These are phyloP conservation scores for Cyberlindnera xylosilytica DNA, from an alignment of 805 yeast species.

Conservation along the genomic window DNA sequence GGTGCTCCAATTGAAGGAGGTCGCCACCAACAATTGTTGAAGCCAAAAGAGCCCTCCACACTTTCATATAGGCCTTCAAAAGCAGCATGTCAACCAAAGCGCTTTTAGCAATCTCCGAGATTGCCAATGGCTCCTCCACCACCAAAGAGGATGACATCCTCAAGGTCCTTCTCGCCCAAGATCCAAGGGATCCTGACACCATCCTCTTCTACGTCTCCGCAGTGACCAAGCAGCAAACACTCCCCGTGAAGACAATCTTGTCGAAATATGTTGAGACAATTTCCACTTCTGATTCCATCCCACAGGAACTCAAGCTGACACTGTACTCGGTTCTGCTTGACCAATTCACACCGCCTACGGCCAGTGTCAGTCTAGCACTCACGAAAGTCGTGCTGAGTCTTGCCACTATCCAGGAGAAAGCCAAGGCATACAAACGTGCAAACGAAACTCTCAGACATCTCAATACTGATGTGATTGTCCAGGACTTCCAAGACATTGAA, in stretches of 20 bases:
- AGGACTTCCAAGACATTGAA: constrained; percentile 14
- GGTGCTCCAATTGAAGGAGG: no score
- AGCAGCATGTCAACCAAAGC: constrained; percentile 18
- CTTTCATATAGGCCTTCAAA: no score
- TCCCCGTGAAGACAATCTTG: constrained; percentile 20
- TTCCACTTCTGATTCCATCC: not conserved
- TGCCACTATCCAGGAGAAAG: constrained; percentile 13
- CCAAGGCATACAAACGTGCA: constrained; percentile 5
- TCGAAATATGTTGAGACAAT: constrained; percentile 10
- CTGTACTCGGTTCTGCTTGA: constrained; percentile 13
- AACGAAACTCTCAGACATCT: constrained; percentile 11
- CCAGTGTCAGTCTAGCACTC: constrained; percentile 11
- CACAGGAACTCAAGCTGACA: not conserved
- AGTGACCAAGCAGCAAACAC: constrained; percentile 20
- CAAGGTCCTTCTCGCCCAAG: constrained; percentile 3
- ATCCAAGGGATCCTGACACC: constrained; percentile 5
- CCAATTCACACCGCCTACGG: constrained; percentile 23
- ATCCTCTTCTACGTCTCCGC: constrained; percentile 13
- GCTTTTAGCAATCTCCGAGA: constrained; percentile 11
- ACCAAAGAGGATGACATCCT: constrained; percentile 19
- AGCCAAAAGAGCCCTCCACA: no score
- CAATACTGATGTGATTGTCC: constrained; percentile 17
- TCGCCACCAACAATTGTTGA: no score
- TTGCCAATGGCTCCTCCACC: constrained; percentile 12
- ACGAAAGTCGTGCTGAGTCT: constrained; percentile 15